Evolutionary conservation across 2,329 filamentous ascomycete genomes (phyloP), one percentile per base, ranked within the genome.

Genomic region (Trichoderma koningiopsis): DNA sequence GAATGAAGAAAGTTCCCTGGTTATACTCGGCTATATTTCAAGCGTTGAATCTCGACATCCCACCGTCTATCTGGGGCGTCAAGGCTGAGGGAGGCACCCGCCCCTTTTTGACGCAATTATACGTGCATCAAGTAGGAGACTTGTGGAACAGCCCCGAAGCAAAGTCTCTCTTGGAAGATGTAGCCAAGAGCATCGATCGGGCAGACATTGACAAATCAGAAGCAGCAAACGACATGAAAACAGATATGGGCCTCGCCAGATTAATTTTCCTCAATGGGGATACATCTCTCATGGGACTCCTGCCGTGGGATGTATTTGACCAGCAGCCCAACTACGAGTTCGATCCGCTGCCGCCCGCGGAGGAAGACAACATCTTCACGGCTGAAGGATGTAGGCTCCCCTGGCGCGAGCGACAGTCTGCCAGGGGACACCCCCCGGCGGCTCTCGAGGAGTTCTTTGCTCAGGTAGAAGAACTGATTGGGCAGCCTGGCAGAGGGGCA

Each of bases 71-170:
- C 37, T 98, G 96, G 95, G 94, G 92, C 63, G 86, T 90, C 71
- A 85, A 88, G 74, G 88, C 89, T 0, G 86, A 88, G 35, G 83
- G 86, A 14, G 84, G 89, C 57, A 87, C 93, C 72, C 75, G 78
- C 24, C 85, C 87, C 68, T 86, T 97, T 47, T 87, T 93, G 75
- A 88, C 89, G 5, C 88, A 91, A 75, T 84, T 97, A 2, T 97
- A 97, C 76, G 85, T 93, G 33, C 84, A 88, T 68, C 88, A 91
- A 56, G 86, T 91, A 5, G 95, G 94, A 76, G 92, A 95, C 73
- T 82, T 97, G 4, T 97, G 94, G 94, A 94, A 94, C 76, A 93
- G 90, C 4, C 86, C 91, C 0, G 90, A 93, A 74, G 88, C 88
- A 16, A 89, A 86, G 4, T 81, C 84, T 5, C 80, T 97, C 8